Evolutionary conservation across 2,329 filamentous ascomycete species (phyloP).

Genomic region (Pyricularia sp.): DNA sequence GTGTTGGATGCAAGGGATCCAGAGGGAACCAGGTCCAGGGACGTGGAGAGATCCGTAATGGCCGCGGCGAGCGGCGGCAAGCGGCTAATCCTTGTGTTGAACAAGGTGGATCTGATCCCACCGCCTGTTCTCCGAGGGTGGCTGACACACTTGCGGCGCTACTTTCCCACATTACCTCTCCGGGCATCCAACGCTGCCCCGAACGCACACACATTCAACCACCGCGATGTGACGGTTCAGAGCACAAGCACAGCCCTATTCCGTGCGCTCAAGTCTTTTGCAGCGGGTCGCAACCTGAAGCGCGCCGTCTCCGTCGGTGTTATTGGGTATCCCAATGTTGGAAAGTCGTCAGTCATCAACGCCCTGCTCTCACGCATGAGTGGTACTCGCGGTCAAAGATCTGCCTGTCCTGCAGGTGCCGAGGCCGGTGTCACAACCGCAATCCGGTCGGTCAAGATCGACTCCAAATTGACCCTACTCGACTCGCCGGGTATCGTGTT

Average conservation of each 20-base stretch:
- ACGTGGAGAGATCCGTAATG: constrained; percentile 85
- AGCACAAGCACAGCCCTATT: constrained; percentile 76
- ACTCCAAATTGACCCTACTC: constrained; percentile 85
- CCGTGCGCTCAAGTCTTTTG: constrained; percentile 80
- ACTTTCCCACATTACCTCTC: constrained; percentile 82
- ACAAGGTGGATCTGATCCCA: constrained; percentile 90
- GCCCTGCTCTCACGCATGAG: constrained; percentile 69
- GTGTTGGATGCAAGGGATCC: constrained; percentile 87
- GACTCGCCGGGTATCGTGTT: constrained; percentile 94
- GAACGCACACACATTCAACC: constrained; percentile 84
- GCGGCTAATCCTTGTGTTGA: constrained; percentile 78
- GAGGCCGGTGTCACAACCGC: constrained; percentile 87
- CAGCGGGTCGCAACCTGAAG: constrained; percentile 72
- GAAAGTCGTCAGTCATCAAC: constrained; percentile 95
- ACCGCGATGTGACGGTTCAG: constrained; percentile 77
- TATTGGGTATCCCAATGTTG: constrained; percentile 91
- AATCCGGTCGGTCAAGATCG: constrained; percentile 81
- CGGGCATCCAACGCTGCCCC: constrained; percentile 70
- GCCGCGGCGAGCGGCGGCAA: constrained; percentile 63
- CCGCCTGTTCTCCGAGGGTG: constrained; percentile 70
- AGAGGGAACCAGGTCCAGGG: constrained; percentile 77
- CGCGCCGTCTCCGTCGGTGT: constrained; percentile 83
- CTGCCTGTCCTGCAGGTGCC: constrained; percentile 74
- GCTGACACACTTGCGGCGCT: constrained; percentile 72
- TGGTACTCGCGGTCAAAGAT: constrained; percentile 40